phyloP scores from a whole-genome alignment of 2,329 filamentous ascomycete species.

The Septoria linicola region DNA sequence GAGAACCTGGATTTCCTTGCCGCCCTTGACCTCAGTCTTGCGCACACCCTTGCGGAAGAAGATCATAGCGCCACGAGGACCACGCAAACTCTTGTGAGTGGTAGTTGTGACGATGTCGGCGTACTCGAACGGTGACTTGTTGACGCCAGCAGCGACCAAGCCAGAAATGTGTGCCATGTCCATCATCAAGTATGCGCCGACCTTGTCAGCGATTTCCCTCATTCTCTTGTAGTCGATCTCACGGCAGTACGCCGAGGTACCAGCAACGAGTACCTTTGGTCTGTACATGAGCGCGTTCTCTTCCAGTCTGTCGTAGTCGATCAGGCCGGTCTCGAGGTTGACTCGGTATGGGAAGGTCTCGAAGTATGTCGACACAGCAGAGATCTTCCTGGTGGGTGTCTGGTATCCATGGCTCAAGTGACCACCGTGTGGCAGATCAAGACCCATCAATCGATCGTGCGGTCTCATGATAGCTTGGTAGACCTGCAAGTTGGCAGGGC shows the following conservation, averaged over 20 bases:
- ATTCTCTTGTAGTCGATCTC: constrained; percentile 96
- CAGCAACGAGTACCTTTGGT: constrained; percentile 92
- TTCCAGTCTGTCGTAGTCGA: constrained; percentile 92
- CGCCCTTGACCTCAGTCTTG: constrained; percentile 83
- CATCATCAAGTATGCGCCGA: constrained; percentile 82
- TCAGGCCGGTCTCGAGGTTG: constrained; percentile 84
- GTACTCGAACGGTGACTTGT: constrained; percentile 86
- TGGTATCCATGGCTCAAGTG: constrained; percentile 97
- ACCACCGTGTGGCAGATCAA: constrained; percentile 93
- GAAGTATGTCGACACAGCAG: constrained; percentile 96
- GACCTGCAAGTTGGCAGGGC: constrained; percentile 73
- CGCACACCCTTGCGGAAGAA: constrained; percentile 98
- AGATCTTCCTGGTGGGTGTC: constrained; percentile 80
- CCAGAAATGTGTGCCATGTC: constrained; percentile 99
- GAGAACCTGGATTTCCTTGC: constrained; percentile 69
- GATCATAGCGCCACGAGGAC: constrained; percentile 98
- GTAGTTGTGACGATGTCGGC: constrained; percentile 98
- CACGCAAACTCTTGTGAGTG: constrained; percentile 97
- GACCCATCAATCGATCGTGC: constrained; percentile 93
- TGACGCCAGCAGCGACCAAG: constrained; percentile 86
- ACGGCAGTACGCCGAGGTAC: constrained; percentile 97
- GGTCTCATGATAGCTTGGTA: constrained; percentile 91
- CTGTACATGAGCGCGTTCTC: constrained; percentile 89
- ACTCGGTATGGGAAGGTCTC: constrained; percentile 98
- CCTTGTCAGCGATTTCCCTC: constrained; percentile 90